These are phyloP conservation scores for Corynespora cassiicola DNA, from an alignment of 2,329 filamentous ascomycete species.

Conservation along the genomic window DNA sequence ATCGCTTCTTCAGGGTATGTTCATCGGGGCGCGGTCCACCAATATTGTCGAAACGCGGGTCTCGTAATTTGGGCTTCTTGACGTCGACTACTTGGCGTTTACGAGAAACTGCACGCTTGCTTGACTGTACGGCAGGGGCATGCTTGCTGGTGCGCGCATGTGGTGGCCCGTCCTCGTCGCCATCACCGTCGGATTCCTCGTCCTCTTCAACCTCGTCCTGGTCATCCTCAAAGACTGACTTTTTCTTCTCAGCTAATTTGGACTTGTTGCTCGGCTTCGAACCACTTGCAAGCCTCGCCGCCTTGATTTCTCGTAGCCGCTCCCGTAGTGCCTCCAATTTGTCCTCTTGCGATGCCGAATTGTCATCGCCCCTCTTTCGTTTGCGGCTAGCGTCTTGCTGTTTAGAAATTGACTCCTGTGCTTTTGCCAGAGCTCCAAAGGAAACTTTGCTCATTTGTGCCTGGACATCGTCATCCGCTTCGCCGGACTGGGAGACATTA, in stretches of 20 bases:
- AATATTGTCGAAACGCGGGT: constrained; percentile 85
- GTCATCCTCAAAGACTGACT: constrained; percentile 13
- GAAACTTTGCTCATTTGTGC: constrained; percentile 69
- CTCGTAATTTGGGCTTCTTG: constrained; percentile 68
- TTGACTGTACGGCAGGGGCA: constrained; percentile 82
- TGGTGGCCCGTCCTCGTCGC: constrained; percentile 41
- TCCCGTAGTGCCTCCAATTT: constrained; percentile 55
- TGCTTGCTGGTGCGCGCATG: constrained; percentile 76
- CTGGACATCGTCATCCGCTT: constrained; percentile 49
- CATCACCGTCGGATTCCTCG: constrained; percentile 39
- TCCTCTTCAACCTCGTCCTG: constrained; percentile 31
- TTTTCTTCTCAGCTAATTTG: constrained; percentile 21
- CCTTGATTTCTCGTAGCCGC: constrained; percentile 52
- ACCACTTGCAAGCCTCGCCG: constrained; percentile 41
- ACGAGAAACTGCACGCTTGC: constrained; percentile 82
- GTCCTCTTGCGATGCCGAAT: constrained; percentile 50
- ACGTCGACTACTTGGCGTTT: constrained; percentile 74
- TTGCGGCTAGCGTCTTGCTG: constrained; percentile 40
- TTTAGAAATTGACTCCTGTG: constrained; percentile 71
- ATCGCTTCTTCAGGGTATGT: constrained; percentile 71
- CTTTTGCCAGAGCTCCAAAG: constrained; percentile 89
- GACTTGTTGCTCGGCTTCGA: constrained; percentile 24
- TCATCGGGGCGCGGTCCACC: constrained; percentile 62
- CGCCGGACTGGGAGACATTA: constrained; percentile 32
- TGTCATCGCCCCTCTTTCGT: constrained; percentile 50